Evolutionary conservation across 2,329 filamentous ascomycete genomes (phyloP), one percentile per base, ranked within the genome.

Genomic region (Exophiala viscosa): DNA sequence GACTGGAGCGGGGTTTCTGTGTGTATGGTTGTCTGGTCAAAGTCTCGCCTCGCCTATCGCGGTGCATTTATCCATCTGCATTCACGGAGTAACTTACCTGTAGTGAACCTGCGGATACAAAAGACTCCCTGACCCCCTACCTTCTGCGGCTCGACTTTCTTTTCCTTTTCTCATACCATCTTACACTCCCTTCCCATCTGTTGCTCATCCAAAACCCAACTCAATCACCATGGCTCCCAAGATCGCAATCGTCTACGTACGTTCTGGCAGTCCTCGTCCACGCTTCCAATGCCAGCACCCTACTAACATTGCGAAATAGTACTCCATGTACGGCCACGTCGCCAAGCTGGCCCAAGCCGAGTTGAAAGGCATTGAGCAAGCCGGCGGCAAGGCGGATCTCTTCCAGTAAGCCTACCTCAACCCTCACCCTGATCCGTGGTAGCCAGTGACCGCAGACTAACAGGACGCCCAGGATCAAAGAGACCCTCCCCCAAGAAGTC

Each of bases 281-380:
- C n/a, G 11, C 20, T 20, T 8, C 38, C 14, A n/a, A 5, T 5
- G n/a, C 34, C 15, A 7, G 23, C 23, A 28, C 23, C 8, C 23
- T 23, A 34, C 50, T 57, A 35, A 53, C 43, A 6, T 18, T n/a
- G 17, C 36, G 20, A 55, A 17, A 32, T 57, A 93, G 88, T 95
- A 95, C 78, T 95, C 90, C 62, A 88, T 90, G 82, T 95, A 93
- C 76, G 92, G 93, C 74, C 91, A 96, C 76, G 86, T 96, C 74
- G 76, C 80, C 73, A 75, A 84, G 69, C 73, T 96, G 65, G 93
- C 92, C 66, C 84, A 93, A 72, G 90, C 90, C 60, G 91, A 97
- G 79, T 88, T 91, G 80, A 84, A 81, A 67, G 93, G 93, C 69
- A 88, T 96, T 67, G 86, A 91, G 76, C 83, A 86, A 67, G 90